Evolutionary conservation across 1,284 basidiomycete genomes (phyloP).

Genomic region (Volvariella volvacea): DNA sequence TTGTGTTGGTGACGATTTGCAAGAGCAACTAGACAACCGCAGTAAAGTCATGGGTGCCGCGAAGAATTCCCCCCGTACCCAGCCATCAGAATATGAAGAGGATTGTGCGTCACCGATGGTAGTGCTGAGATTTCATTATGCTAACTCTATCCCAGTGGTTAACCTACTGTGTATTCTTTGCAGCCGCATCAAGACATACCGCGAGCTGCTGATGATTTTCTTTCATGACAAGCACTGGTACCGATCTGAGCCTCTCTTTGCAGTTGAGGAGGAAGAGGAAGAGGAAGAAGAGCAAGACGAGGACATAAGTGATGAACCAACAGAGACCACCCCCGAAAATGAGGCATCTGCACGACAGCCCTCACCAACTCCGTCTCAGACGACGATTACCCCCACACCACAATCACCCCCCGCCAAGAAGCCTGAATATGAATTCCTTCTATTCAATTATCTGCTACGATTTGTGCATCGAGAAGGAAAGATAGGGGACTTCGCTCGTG

Average conservation of each 20-base stretch:
- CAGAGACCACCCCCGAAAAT: conserved; percentile 16
- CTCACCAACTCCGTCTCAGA: conserved; percentile 56
- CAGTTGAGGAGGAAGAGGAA: conserved; percentile 66
- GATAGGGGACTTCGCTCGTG: conserved; percentile 91
- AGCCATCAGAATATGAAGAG: conserved; percentile 80
- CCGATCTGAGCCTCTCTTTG: conserved; percentile 59
- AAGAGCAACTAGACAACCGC: conserved; percentile 75
- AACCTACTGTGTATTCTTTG: conserved; percentile 88
- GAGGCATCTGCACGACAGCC: conserved; percentile 14
- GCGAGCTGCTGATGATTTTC: conserved; percentile 91
- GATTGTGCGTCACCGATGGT: conserved; percentile 53
- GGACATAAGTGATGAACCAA: conserved; percentile 20
- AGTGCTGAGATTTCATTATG: background rate
- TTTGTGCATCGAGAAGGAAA: conserved; percentile 93
- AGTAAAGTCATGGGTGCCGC: conserved; percentile 78
- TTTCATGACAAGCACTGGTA: conserved; percentile 91
- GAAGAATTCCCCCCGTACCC: conserved; percentile 54
- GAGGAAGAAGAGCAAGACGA: conserved; percentile 39
- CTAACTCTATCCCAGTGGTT: conserved; percentile 53
- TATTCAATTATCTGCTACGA: conserved; percentile 93
- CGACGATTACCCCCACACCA: conserved; percentile 47
- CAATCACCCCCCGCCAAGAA: conserved; percentile 45
- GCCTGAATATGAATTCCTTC: conserved; percentile 88
- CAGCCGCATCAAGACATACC: conserved; percentile 83
- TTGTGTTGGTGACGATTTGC: conserved; percentile 87